A percentile compares a stretch with the other conserved stretches of the same genome.
These are phyloP conservation scores for Exophiala phaeomuriformis DNA, from an alignment of 2,329 filamentous ascomycete genomes.

Conservation along the genomic window DNA sequence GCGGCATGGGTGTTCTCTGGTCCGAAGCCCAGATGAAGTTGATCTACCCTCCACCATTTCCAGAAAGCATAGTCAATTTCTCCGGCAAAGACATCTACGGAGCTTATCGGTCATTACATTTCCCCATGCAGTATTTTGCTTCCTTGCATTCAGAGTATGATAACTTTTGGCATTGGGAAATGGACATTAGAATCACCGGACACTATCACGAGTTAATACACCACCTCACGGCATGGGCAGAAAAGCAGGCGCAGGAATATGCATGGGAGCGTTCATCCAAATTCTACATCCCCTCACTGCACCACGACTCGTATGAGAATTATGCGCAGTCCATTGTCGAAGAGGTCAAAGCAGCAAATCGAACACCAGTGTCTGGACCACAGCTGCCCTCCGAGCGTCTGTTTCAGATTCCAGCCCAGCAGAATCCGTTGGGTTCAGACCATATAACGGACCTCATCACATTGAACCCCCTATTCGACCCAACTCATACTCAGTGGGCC, in stretches of 20 bases:
- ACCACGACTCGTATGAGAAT: constrained; percentile 19
- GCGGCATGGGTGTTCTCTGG: constrained; percentile 34
- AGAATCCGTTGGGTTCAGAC: constrained; percentile 1
- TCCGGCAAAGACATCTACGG: constrained; percentile 26
- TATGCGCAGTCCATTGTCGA: constrained; percentile 15
- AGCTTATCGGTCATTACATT: constrained; percentile 54
- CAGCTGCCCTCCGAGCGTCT: constrained; percentile 16
- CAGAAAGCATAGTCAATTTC: constrained; percentile 28
- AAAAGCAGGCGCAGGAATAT: constrained; percentile 60
- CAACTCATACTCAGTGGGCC: constrained; percentile 64
- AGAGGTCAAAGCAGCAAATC: constrained; percentile 8
- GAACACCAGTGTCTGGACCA: constrained; percentile 19
- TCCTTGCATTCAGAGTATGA: constrained; percentile 57
- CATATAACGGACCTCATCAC: constrained; percentile 71
- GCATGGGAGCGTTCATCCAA: constrained; percentile 70
- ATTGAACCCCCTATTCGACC: constrained; percentile 69
- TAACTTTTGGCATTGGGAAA: constrained; percentile 65
- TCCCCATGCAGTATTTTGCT: constrained; percentile 58
- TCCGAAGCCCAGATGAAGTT: constrained; percentile 25
- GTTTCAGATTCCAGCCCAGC: constrained; percentile 19
- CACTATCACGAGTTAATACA: constrained; percentile 68
- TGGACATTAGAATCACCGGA: constrained; percentile 59
- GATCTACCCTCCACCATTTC: constrained; percentile 26
- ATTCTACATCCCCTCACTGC: constrained; percentile 61
- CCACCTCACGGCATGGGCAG: constrained; percentile 59